These are phyloP conservation scores for Camelina laxa DNA, from an alignment of 345 rosid genomes.

Conservation along the genomic window DNA sequence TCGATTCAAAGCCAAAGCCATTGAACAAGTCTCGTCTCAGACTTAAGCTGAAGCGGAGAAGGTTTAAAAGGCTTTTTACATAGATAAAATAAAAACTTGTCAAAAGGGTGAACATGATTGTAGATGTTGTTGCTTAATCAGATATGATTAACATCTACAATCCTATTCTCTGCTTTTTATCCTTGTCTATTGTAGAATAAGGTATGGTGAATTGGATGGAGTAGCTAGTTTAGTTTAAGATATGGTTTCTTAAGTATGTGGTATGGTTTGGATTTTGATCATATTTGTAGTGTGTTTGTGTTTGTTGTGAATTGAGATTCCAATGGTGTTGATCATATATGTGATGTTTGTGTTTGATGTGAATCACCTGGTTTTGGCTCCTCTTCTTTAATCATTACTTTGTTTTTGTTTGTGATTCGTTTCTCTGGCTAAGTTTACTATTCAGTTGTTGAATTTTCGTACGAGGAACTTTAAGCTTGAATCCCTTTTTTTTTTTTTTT, in stretches of 20 bases:
- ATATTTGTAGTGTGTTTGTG: neutral
- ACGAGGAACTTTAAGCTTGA: neutral
- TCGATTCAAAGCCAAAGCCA: constrained; percentile 73
- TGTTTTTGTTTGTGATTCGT: neutral
- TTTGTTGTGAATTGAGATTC: neutral
- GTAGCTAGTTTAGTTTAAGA: neutral
- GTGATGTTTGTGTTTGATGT: constrained; percentile 18
- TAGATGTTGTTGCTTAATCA: neutral
- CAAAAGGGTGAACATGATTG: neutral
- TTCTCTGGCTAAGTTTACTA: too few species aligned
- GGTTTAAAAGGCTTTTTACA: constrained; percentile 16
- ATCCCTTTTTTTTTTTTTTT: too few species aligned
- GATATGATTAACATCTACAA: neutral
- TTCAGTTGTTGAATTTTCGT: constrained; percentile 8
- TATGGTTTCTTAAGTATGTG: neutral
- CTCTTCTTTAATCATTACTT: neutral
- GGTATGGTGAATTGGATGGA: neutral
- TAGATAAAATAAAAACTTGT: neutral
- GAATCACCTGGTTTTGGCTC: neutral
- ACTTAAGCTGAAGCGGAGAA: constrained; percentile 41
- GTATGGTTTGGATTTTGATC: constrained; percentile 23
- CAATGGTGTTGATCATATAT: neutral
- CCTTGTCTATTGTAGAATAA: neutral
- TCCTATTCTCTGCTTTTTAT: neutral
- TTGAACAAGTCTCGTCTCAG: constrained; percentile 56